These are phyloP conservation scores for Sisymbrium altissimum DNA, from an alignment of 345 rosid species.

Conservation along the genomic window DNA sequence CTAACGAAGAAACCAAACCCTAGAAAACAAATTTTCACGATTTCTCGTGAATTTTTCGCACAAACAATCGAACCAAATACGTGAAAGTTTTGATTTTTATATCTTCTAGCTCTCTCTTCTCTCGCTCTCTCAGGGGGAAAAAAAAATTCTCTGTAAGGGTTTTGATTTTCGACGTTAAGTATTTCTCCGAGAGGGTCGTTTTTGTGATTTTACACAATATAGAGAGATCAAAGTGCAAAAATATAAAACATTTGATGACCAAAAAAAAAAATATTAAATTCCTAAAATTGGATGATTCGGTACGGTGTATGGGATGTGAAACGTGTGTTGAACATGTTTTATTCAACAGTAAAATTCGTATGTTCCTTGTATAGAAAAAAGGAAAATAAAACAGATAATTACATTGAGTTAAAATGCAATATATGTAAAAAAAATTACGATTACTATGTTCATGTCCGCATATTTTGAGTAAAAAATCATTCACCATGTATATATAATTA, in stretches of 20 bases:
- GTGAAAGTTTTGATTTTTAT: neutral
- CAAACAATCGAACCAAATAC: neutral
- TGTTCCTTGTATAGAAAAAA: no score
- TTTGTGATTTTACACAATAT: neutral
- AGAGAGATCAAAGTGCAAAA: neutral
- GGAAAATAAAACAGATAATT: no score
- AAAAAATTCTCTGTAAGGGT: conserved; percentile 12
- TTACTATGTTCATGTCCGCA: no score
- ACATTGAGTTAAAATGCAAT: no score
- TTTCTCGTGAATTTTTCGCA: neutral
- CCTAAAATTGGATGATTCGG: neutral
- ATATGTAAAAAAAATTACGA: no score
- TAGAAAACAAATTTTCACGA: neutral
- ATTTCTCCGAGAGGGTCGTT: neutral
- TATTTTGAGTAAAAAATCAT: no score
- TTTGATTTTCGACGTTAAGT: conserved; percentile 16
- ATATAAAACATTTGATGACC: neutral
- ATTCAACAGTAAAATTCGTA: no score
- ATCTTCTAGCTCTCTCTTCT: neutral
- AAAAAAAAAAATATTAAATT: neutral
- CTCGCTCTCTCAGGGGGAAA: neutral
- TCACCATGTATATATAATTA: no score
- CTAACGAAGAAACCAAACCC: neutral
- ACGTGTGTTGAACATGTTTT: no score
- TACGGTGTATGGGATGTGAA: no score